Base-by-base conservation (phyloP, 148 eudicot species). In the Spergularia bocconei region DNA sequence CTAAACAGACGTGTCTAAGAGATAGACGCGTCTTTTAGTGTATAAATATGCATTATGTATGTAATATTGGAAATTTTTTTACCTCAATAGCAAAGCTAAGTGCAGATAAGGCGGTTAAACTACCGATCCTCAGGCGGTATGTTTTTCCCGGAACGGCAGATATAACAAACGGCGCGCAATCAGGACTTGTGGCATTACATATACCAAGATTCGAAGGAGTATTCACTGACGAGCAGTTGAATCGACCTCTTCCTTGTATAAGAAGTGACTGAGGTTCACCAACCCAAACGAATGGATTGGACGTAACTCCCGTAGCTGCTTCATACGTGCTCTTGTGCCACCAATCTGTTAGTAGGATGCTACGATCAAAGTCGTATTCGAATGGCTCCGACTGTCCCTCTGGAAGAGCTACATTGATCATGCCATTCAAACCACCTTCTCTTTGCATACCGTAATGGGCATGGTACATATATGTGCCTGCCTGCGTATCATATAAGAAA, bases 371-470 rank as follows among this genome's bases (percentile, higher is more conserved):
- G 76, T 93, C 94, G 16, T 93, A 93, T 0, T 78, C 16, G 67
- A 87, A 93, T 0, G 97, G 97, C 71, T 93, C 98, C 0, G 79
- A 57, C 55, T 75, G 80, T 51, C 92, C 93, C 4, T 77, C 53
- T 0, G 92, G 89, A 62, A 78, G 83, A 17, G 89, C 75, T 0
- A 93, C 98, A 0, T 75, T 65, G 11, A 93, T 84, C 74, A 89
- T 82, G 50, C 98, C 98, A 17, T 85, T 87, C 59, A 93, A 62
- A 10, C 98, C 98, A 0, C 88, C 88, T 72, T 82, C 81, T 76
- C 91, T 81, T 75, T 87, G 94, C 92, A 91, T 89, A 7, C 97
- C 97, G 33, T 91, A 89, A 65, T 93, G 98, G 1, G 94, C 97
- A 52, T 91, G 97, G 79, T 93, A 93, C 80, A 93, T 9, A 65